A percentile compares a stretch with the other conserved stretches of the same genome.
These are phyloP conservation scores for Boletus hoseneyae DNA, from an alignment of 1,284 basidiomycete species.

Conservation along the genomic window DNA sequence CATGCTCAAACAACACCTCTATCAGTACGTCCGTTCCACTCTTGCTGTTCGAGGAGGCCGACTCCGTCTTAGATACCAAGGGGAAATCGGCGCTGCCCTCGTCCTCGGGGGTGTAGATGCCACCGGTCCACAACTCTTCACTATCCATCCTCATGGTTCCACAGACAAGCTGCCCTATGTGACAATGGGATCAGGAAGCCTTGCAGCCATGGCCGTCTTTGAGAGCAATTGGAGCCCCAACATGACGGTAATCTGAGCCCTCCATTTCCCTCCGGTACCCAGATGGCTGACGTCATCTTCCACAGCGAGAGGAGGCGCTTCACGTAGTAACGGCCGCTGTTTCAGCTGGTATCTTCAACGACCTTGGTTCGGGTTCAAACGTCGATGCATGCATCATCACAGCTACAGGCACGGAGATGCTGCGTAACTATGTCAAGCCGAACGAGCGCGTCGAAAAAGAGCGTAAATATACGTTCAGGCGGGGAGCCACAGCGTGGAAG, in stretches of 20 bases:
- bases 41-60: background rate
- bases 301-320: slow-evolving; percentile 79
- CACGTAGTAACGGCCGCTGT: slow-evolving; percentile 85
- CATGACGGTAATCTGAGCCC: slow-evolving; percentile 60
- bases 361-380: slow-evolving; percentile 96
- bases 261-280: background rate
- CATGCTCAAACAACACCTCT: slow-evolving; percentile 79
- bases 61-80: slow-evolving; percentile 69
- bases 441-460: slow-evolving; percentile 87
- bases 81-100: slow-evolving; percentile 92
- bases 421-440: slow-evolving; percentile 90
- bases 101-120: slow-evolving; percentile 96
- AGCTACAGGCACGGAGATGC: slow-evolving; percentile 77
- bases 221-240: slow-evolving; percentile 84
- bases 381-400: slow-evolving; percentile 97
- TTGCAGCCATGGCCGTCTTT: slow-evolving; percentile 99
- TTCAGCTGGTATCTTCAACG: slow-evolving; percentile 97
- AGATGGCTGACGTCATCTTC: slow-evolving; percentile 10
- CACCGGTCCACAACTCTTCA: slow-evolving; percentile 94
- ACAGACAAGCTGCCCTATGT: slow-evolving; percentile 99
- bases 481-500: slow-evolving; percentile 87
- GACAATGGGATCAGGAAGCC: slow-evolving; percentile 95
- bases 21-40: slow-evolving; percentile 20
- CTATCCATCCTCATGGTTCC: slow-evolving; percentile 94
- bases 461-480: slow-evolving; percentile 68